Base-by-base conservation (phyloP, 768 basidiomycete genomes). In the Trametes elegans region DNA sequence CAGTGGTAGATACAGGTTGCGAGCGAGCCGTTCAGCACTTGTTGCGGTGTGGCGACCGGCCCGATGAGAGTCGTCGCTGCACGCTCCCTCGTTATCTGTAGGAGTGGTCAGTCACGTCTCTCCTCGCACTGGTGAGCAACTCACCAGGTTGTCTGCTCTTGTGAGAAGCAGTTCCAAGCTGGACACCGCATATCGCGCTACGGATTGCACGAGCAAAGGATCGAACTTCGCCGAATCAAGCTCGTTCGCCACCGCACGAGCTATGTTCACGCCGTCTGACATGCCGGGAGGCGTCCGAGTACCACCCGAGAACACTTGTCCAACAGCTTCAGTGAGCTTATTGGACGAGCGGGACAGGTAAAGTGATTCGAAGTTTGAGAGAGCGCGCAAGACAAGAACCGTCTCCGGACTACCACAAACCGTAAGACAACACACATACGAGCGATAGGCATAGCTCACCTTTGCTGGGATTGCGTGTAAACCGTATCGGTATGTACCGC, bases 401-500 rank as follows among this genome's bases (percentile, higher is more conserved):
- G 97, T 95, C 71, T 99, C 97, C 32, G 96, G 90, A 63, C 94
- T 97, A 40, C 3, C n/a, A 48, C 46, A 19, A 2, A 29, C 19
- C 11, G 21, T 26, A 5, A 52, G 27, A 13, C 57, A 14, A 23
- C 28, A 45, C 27, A 29, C 5, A 19, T 40, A 2, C 7, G n/a
- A 2, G 40, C 3, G 2, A 29, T 40, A 50, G 38, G 45, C 16
- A 10, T 13, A 18, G n/a, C 57, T 9, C 16, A 90, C 93, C 91
- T 93, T 72, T 99, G 97, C 45, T 88, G 80, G 0, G 82, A 77
- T 48, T 86, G 82, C 0, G 83, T 86, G 68, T 98, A 98, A 6
- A 90, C 75, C 0, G 97, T 98, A 65, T 98, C 96, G 1, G 97
- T 97, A 66, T 98, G 91, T 10, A 96, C 88, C 2, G 93, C 85